Evolutionary conservation across 2,329 filamentous ascomycete species (phyloP).

Genomic region (Aspergillus udagawae): DNA sequence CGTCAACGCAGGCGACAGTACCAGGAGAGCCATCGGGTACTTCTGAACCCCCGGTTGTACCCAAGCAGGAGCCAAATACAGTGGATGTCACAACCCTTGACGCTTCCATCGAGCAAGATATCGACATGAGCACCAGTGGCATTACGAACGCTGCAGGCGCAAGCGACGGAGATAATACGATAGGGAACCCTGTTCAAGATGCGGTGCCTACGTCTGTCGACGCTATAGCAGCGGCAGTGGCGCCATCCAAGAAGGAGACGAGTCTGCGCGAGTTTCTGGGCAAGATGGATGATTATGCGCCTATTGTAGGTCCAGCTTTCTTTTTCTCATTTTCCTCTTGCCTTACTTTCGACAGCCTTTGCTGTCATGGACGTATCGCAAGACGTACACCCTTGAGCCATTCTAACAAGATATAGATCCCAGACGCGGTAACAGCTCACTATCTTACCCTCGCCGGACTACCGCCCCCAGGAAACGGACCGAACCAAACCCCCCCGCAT

Average conservation of each 20-base stretch:
- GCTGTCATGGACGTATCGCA: neutral
- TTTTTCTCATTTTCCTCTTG: neutral
- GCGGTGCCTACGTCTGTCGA: slow-evolving; percentile 28
- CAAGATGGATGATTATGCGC: slow-evolving; percentile 98
- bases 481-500: slow-evolving; percentile 72
- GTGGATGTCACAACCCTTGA: slow-evolving; percentile 26
- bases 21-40: slow-evolving; percentile 10
- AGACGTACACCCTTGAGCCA: neutral
- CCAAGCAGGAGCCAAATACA: slow-evolving; percentile 22
- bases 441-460: slow-evolving; percentile 96
- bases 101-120: slow-evolving; percentile 34
- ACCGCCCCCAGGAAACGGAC: slow-evolving; percentile 76
- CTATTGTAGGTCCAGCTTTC: slow-evolving; percentile 65
- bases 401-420: slow-evolving; percentile 61
- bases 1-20: slow-evolving; percentile 11
- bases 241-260: slow-evolving; percentile 80
- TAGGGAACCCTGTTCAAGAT: slow-evolving; percentile 18
- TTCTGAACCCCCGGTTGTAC: slow-evolving; percentile 15
- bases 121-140: slow-evolving; percentile 30
- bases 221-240: slow-evolving; percentile 46
- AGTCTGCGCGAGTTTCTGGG: slow-evolving; percentile 86
- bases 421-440: slow-evolving; percentile 95
- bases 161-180: slow-evolving; percentile 12
- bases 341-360: neutral
- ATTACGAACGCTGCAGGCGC: slow-evolving; percentile 15